phyloP scores from a whole-genome alignment of 106 monocot genomes.

The Cymbidium sinense region DNA sequence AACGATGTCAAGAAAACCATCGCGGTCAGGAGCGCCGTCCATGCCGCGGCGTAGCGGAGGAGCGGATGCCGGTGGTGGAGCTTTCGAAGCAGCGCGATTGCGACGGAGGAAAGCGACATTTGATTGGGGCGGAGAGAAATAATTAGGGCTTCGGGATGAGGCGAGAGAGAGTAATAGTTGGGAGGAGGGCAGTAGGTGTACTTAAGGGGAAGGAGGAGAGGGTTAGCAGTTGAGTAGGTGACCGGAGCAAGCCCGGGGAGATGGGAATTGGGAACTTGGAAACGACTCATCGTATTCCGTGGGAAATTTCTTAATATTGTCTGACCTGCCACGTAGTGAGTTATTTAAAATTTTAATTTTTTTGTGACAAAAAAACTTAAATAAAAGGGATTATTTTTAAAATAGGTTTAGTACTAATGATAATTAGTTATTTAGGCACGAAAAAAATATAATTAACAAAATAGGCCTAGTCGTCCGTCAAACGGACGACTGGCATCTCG shows the following conservation, averaged over 20 bases:
- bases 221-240: constrained; percentile 8
- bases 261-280: background rate
- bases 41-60: constrained; percentile 40
- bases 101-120: constrained; percentile 30
- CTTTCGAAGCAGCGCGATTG: background rate
- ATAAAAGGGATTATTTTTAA: too few species aligned
- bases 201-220: background rate
- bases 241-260: background rate
- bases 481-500: too few species aligned
- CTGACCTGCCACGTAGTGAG: background rate
- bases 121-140: background rate
- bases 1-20: constrained; percentile 48
- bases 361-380: too few species aligned
- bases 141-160: background rate
- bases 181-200: background rate
- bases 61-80: constrained; percentile 30
- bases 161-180: background rate
- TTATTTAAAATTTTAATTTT: too few species aligned
- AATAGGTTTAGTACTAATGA: too few species aligned
- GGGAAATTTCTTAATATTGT: background rate
- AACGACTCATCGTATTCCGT: constrained; percentile 3
- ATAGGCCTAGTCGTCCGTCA: too few species aligned
- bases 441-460: too few species aligned
- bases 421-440: too few species aligned
- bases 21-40: constrained; percentile 46